A percentile compares a stretch with the other conserved stretches of the same genome.
Conservation (phyloP, 2,329 filamentous ascomycete genomes). For the Fusarium sp. region DNA sequence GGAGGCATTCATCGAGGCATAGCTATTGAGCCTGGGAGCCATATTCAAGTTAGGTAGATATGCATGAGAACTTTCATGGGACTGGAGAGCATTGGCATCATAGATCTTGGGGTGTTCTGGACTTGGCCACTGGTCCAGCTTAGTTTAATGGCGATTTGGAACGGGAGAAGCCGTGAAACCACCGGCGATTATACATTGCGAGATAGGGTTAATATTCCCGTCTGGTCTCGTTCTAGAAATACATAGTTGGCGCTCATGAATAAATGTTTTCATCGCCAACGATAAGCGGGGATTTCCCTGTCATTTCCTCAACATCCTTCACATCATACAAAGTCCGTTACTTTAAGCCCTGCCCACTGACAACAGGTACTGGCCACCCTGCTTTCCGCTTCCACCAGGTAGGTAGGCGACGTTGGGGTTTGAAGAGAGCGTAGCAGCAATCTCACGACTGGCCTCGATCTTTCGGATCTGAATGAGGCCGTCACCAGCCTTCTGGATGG, state of each 20-base stretch:
- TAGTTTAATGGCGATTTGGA: not conserved
- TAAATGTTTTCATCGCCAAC: slow-evolving; percentile 40
- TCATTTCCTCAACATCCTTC: slow-evolving; percentile 30
- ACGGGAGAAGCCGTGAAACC: not conserved
- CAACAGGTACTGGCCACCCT: slow-evolving; percentile 63
- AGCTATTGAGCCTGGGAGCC: not conserved
- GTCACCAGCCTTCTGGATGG: slow-evolving; percentile 91
- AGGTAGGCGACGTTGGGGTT: slow-evolving; percentile 98
- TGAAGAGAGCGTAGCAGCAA: slow-evolving; percentile 84
- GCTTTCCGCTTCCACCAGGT: slow-evolving; percentile 79
- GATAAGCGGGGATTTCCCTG: slow-evolving; percentile 49
- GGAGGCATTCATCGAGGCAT: slow-evolving; percentile 51
- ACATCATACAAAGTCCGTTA: slow-evolving; percentile 22
- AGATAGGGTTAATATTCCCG: slow-evolving; percentile 39
- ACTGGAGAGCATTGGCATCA: not conserved
- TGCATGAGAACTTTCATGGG: not conserved
- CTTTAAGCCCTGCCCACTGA: slow-evolving; percentile 57
- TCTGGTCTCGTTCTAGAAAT: slow-evolving; percentile 47
- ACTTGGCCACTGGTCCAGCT: not conserved
- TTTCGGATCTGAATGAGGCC: slow-evolving; percentile 95
- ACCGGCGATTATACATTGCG: slow-evolving; percentile 33
- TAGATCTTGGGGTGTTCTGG: not conserved
- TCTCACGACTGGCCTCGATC: slow-evolving; percentile 96
- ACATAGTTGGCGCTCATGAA: slow-evolving; percentile 46
- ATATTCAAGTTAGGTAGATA: not conserved